Evolutionary conservation across 202 grass and related monocot species (phyloP).

Genomic region (Carex sylvatica): DNA sequence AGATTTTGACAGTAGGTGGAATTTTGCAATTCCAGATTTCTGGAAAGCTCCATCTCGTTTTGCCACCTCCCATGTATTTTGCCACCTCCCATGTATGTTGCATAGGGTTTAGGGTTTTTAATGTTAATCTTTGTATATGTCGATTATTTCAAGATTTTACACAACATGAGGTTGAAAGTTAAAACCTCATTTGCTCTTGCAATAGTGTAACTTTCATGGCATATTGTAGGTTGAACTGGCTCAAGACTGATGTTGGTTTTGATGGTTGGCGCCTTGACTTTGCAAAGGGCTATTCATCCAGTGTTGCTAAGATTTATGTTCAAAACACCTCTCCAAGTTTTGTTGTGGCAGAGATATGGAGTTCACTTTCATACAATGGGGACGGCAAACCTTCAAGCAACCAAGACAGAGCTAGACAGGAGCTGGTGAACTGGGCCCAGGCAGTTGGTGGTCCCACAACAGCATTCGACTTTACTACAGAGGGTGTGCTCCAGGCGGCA

Average conservation of each 20-base stretch:
- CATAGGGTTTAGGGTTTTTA: too few relatives aligned
- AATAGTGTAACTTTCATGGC: too few relatives aligned
- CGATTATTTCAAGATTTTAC: too few relatives aligned
- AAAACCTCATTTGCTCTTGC: too few relatives aligned
- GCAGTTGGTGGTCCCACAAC: constrained; percentile 48
- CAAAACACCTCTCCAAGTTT: constrained; percentile 39
- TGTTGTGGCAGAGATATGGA: constrained; percentile 85
- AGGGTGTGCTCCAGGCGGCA: constrained; percentile 61
- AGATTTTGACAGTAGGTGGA: too few relatives aligned
- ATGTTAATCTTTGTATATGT: too few relatives aligned
- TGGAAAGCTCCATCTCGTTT: too few relatives aligned
- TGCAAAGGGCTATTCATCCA: constrained; percentile 65
- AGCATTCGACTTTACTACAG: constrained; percentile 86
- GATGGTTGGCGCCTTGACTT: constrained; percentile 90
- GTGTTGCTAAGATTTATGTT: constrained; percentile 61
- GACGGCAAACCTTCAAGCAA: constrained; percentile 53
- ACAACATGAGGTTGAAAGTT: too few relatives aligned
- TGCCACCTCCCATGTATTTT: too few relatives aligned
- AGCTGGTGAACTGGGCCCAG: constrained; percentile 67
- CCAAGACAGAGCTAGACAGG: constrained; percentile 54
- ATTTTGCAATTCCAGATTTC: too few relatives aligned
- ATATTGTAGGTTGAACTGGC: constrained; percentile 51
- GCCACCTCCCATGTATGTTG: too few relatives aligned
- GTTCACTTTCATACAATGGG: constrained; percentile 44
- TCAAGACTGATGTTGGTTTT: constrained; percentile 72